phyloP scores from a whole-genome alignment of 2,329 filamentous ascomycete species.

The Tolypocladium ovalisporum region DNA sequence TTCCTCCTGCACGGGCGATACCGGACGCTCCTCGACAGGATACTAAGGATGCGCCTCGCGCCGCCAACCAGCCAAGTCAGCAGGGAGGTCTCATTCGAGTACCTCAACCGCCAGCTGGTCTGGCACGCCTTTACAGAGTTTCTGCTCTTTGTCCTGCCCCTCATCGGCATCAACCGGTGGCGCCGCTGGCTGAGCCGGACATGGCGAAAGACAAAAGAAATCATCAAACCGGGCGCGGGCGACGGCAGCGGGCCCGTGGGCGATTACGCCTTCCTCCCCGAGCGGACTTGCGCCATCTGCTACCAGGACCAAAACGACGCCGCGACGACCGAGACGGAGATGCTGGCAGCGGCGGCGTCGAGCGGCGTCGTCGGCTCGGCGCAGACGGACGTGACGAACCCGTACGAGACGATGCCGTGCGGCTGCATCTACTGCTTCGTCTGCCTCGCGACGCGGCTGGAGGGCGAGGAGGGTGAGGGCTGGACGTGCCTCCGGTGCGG shows the following conservation, averaged over 20 bases:
- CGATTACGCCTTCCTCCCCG: constrained; percentile 76
- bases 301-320: constrained; percentile 82
- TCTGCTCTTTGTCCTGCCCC: constrained; percentile 86
- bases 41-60: constrained; percentile 74
- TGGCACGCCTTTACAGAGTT: constrained; percentile 99
- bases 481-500: constrained; percentile 89
- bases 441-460: constrained; percentile 80
- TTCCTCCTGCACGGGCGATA: constrained; percentile 89
- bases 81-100: constrained; percentile 92
- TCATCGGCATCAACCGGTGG: constrained; percentile 94
- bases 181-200: constrained; percentile 74
- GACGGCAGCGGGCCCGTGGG: constrained; percentile 48
- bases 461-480: constrained; percentile 87
- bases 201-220: constrained; percentile 70
- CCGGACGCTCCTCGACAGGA: constrained; percentile 76
- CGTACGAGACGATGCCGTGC: constrained; percentile 83
- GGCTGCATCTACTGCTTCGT: constrained; percentile 94
- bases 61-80: constrained; percentile 77
- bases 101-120: constrained; percentile 91
- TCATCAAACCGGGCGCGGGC: constrained; percentile 38
- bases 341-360: constrained; percentile 58
- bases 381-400: constrained; percentile 90
- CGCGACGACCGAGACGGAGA: constrained; percentile 61
- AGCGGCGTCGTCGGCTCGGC: constrained; percentile 78
- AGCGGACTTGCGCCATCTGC: constrained; percentile 92